Conservation (phyloP, 495 filamentous ascomycete genomes). For the Penicillium cinerascens region DNA sequence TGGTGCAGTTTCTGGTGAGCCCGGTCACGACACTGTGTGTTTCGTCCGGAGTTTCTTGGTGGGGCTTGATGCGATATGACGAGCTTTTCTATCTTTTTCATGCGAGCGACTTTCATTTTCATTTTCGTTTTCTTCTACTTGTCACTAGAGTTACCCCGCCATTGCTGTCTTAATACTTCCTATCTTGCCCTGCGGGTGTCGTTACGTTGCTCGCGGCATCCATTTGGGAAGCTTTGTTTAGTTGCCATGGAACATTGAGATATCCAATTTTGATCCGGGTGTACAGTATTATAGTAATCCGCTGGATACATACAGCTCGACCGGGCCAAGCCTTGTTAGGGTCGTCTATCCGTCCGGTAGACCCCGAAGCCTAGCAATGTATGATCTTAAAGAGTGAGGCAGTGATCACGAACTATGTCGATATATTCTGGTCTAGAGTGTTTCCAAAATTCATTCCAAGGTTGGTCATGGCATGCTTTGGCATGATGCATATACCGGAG, state of each 20-base stretch:
- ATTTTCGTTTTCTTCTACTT: constrained; percentile 14
- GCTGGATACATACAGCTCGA: no score
- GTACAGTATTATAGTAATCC: no score
- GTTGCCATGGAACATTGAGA: neutral
- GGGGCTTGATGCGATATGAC: constrained; percentile 21
- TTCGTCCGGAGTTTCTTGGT: constrained; percentile 9
- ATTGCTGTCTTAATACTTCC: constrained; percentile 5
- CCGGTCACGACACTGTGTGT: neutral
- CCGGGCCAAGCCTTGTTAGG: no score
- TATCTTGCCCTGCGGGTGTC: neutral
- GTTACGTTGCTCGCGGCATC: neutral
- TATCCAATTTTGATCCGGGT: neutral
- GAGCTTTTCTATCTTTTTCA: constrained; percentile 8
- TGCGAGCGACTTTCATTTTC: neutral
- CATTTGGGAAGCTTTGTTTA: neutral
- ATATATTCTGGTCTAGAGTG: no score
- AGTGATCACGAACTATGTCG: no score
- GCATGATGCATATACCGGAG: no score
- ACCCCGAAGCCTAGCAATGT: no score
- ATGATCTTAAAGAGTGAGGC: no score
- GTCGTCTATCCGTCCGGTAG: no score
- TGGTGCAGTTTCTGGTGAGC: constrained; percentile 90
- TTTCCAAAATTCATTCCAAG: no score
- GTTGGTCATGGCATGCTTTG: no score
- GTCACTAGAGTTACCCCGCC: constrained; percentile 25